phyloP scores from a whole-genome alignment of 345 rosid species.

The Erodium maritimum region DNA sequence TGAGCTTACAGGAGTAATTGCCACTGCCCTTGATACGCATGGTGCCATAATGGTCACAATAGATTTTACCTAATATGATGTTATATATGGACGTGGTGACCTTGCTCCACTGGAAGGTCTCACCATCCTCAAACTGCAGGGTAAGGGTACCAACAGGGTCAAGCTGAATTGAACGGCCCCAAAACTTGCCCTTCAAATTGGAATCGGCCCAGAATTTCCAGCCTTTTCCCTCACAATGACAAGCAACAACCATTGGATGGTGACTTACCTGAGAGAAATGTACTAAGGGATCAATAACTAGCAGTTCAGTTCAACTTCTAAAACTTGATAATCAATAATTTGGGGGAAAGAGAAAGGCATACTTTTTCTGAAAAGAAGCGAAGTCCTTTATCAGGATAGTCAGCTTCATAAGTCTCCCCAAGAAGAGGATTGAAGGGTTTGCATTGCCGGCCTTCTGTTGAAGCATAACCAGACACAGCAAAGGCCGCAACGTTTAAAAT shows the following conservation, averaged over 20 bases:
- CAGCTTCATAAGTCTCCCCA: slow-evolving; percentile 97
- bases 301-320: neutral
- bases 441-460: slow-evolving; percentile 97
- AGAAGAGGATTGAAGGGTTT: slow-evolving; percentile 97
- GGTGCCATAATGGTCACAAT: slow-evolving; percentile 92
- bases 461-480: slow-evolving; percentile 98
- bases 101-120: slow-evolving; percentile 92
- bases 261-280: slow-evolving; percentile 74
- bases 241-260: slow-evolving; percentile 94
- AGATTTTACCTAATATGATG: slow-evolving; percentile 88
- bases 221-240: slow-evolving; percentile 98
- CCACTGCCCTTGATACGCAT: slow-evolving; percentile 91
- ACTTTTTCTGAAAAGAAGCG: slow-evolving; percentile 94
- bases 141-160: slow-evolving; percentile 91
- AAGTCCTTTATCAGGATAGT: slow-evolving; percentile 97
- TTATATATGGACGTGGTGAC: slow-evolving; percentile 98
- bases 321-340: neutral
- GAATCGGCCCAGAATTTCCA: slow-evolving; percentile 99
- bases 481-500: slow-evolving; percentile 87
- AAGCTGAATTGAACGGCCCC: slow-evolving; percentile 98
- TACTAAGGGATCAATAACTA: neutral
- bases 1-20: slow-evolving; percentile 78
- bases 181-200: slow-evolving; percentile 93
- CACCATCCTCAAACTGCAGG: slow-evolving; percentile 83
- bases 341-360: slow-evolving; percentile 9